Evolutionary conservation across 306 rosid species (phyloP).

Genomic region (Purshia tridentata): DNA sequence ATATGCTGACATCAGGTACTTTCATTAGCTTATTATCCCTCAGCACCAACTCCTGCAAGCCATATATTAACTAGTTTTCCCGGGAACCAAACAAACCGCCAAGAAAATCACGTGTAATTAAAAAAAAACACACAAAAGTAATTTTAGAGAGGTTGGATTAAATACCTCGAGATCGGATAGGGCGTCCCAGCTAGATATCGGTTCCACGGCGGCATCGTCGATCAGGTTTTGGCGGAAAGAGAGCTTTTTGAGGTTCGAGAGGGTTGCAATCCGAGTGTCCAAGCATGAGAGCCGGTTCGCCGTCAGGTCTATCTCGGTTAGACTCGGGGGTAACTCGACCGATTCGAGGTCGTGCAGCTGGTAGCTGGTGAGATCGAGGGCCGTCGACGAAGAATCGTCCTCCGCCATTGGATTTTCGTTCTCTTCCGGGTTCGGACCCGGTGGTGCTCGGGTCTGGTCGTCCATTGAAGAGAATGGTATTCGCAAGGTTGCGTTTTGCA

Average conservation of each 20-base stretch:
- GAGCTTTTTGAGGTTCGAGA: constrained; percentile 69
- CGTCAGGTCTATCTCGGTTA: constrained; percentile 88
- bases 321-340: constrained; percentile 59
- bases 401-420: constrained; percentile 25
- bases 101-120: not conserved
- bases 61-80: not conserved
- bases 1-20: constrained; percentile 72
- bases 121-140: no score
- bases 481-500: not conserved
- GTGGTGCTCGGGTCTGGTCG: constrained; percentile 17
- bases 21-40: constrained; percentile 76
- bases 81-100: constrained; percentile 1
- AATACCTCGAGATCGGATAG: constrained; percentile 63
- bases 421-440: constrained; percentile 25
- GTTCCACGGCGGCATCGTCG: constrained; percentile 54
- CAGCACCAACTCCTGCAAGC: constrained; percentile 65
- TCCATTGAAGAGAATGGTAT: constrained; percentile 15
- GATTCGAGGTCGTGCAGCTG: constrained; percentile 84
- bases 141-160: no score
- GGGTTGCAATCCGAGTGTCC: constrained; percentile 74
- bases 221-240: constrained; percentile 87
- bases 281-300: constrained; percentile 71
- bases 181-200: constrained; percentile 64
- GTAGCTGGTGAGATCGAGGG: constrained; percentile 76
- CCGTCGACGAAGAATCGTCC: constrained; percentile 51